phyloP scores from a whole-genome alignment of 23 red algal genomes.

The Gracilariopsis chorda region DNA sequence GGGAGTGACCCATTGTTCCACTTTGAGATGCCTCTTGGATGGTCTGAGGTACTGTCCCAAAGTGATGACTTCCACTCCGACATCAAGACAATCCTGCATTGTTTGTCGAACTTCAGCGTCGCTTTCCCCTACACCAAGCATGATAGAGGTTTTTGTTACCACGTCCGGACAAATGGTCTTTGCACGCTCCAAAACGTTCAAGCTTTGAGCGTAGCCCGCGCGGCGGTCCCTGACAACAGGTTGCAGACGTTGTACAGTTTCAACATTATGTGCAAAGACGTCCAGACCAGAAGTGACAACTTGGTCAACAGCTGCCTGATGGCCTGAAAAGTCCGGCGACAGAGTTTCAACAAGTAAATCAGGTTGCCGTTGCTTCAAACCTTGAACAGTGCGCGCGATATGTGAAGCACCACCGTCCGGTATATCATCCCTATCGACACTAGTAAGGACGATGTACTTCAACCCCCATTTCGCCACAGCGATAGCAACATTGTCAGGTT shows the following conservation, averaged over 20 bases:
- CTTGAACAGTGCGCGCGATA: conserved; percentile 74
- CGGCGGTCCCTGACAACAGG: conserved; percentile 83
- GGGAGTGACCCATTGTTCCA: conserved; percentile 96
- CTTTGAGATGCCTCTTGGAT: conserved; percentile 89
- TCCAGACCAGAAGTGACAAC: conserved; percentile 86
- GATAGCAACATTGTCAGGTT: conserved; percentile 73
- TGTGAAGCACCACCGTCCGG: conserved; percentile 85
- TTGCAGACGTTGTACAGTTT: conserved; percentile 88
- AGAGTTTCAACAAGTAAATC: conserved; percentile 88
- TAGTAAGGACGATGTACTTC: conserved; percentile 93
- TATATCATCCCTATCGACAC: conserved; percentile 95
- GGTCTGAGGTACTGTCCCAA: conserved; percentile 96
- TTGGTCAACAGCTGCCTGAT: not conserved
- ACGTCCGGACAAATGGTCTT: conserved; percentile 56
- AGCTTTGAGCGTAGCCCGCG: conserved; percentile 75
- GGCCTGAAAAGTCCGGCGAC: conserved; percentile 86
- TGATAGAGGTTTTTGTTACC: conserved; percentile 90
- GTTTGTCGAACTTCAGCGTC: conserved; percentile 74
- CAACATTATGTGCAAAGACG: conserved; percentile 97
- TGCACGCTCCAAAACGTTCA: conserved; percentile 69
- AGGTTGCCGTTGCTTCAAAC: conserved; percentile 68
- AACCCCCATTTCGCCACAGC: conserved; percentile 90
- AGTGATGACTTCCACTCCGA: conserved; percentile 91
- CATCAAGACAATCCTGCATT: conserved; percentile 69
- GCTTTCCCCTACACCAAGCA: conserved; percentile 94